Evolutionary conservation across 257 asterid species (phyloP).

Genomic region (Penstemon davidsonii): DNA sequence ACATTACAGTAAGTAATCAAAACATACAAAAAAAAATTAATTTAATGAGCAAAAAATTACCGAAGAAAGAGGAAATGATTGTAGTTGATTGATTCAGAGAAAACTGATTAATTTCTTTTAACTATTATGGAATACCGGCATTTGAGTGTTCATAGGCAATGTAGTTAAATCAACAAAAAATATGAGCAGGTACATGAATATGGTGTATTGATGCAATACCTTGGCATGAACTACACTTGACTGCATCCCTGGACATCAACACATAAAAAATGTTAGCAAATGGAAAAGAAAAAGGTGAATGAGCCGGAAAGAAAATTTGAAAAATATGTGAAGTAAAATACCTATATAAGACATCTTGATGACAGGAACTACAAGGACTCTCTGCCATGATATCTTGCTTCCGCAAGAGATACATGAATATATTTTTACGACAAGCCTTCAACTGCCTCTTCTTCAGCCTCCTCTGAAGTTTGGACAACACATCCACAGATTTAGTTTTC

Average conservation of each 20-base stretch:
- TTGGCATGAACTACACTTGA: conserved; percentile 70
- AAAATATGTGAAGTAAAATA: conserved; percentile 34
- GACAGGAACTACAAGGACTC: conserved; percentile 57
- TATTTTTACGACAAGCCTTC: conserved; percentile 48
- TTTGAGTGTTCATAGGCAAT: background rate
- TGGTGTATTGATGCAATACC: conserved; percentile 43
- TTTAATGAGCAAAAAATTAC: too few relatives aligned
- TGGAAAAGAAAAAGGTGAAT: conserved; percentile 15
- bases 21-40: too few relatives aligned
- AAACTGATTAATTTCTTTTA: background rate
- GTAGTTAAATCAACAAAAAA: background rate
- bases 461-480: conserved; percentile 45
- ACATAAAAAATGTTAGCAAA: conserved; percentile 29
- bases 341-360: conserved; percentile 56
- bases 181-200: conserved; percentile 19
- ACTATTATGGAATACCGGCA: background rate
- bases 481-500: conserved; percentile 38
- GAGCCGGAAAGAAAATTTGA: conserved; percentile 5
- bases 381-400: conserved; percentile 50
- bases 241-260: conserved; percentile 58
- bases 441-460: conserved; percentile 38
- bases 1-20: too few relatives aligned
- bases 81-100: too few relatives aligned
- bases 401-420: conserved; percentile 51
- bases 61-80: too few relatives aligned